A percentile compares a stretch with the other conserved stretches of the same genome.
phyloP scores from a whole-genome alignment of 352 stramenopile species.

The Phytophthora vignae region DNA sequence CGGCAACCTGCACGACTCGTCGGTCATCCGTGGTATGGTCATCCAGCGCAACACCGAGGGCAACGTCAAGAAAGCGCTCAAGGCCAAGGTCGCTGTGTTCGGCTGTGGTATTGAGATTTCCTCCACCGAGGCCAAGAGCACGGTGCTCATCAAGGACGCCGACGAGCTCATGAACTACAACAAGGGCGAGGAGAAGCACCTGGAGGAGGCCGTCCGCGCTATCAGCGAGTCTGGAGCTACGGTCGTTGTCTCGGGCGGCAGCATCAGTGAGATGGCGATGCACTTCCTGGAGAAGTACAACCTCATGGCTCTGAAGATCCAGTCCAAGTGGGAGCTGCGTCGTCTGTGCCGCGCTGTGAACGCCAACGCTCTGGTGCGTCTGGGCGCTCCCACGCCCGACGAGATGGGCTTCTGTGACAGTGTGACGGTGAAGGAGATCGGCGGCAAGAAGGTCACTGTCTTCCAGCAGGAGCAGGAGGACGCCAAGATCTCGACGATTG shows the following conservation, averaged over 20 bases:
- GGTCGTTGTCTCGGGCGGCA: slow-evolving; percentile 97
- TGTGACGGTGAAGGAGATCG: slow-evolving; percentile 96
- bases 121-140: slow-evolving; percentile 98
- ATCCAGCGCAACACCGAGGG: slow-evolving; percentile 95
- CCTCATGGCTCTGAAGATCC: slow-evolving; percentile 97
- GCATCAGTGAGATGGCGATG: slow-evolving; percentile 98
- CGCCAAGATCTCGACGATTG: slow-evolving; percentile 97
- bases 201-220: slow-evolving; percentile 97
- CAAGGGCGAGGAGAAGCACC: slow-evolving; percentile 98
- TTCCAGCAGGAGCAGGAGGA: slow-evolving; percentile 96
- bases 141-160: slow-evolving; percentile 99
- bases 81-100: slow-evolving; percentile 98
- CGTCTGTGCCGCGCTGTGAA: slow-evolving; percentile 97
- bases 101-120: slow-evolving; percentile 97
- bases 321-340: slow-evolving; percentile 99
- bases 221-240: slow-evolving; percentile 97
- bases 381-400: slow-evolving; percentile 97
- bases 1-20: slow-evolving; percentile 94
- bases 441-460: slow-evolving; percentile 96
- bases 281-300: slow-evolving; percentile 99
- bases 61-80: slow-evolving; percentile 89
- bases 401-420: slow-evolving; percentile 98
- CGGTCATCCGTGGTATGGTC: slow-evolving; percentile 98
- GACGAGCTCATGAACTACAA: slow-evolving; percentile 99
- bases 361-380: slow-evolving; percentile 96